Evolutionary conservation across 2,329 filamentous ascomycete species (phyloP).

Genomic region (Cladosporium sp.): DNA sequence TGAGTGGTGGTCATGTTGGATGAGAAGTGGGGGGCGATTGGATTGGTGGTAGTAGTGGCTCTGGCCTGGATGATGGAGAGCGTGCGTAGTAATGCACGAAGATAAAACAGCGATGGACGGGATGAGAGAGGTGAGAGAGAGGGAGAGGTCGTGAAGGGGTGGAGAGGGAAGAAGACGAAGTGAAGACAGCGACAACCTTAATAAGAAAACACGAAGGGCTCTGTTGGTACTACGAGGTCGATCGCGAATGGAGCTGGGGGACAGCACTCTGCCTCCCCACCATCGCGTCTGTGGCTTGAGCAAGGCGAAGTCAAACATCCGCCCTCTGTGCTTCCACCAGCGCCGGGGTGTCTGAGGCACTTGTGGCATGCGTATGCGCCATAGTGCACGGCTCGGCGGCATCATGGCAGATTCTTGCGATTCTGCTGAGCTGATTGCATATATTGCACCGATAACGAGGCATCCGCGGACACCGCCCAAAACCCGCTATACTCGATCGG

Average conservation of each 20-base stretch:
- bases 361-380: neutral
- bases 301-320: slow-evolving; percentile 3
- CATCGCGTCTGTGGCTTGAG: no score
- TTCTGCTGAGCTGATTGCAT: neutral
- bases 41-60: neutral
- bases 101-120: slow-evolving; percentile 11
- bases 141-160: slow-evolving; percentile 2
- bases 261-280: slow-evolving; percentile 1
- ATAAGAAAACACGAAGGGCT: slow-evolving; percentile 1
- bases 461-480: slow-evolving; percentile 5
- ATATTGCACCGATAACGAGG: neutral
- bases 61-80: neutral
- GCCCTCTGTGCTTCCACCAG: neutral
- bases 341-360: neutral
- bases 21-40: neutral
- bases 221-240: neutral
- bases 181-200: slow-evolving; percentile 10
- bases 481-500: slow-evolving; percentile 5
- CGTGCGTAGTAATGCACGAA: neutral
- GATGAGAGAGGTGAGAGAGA: slow-evolving; percentile 11
- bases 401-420: neutral
- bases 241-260: no score
- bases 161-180: neutral
- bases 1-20: slow-evolving; percentile 66
- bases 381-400: slow-evolving; percentile 5